Conservation (phyloP, 805 yeast species). For the Hemisphaericaspora nanyangensis region DNA sequence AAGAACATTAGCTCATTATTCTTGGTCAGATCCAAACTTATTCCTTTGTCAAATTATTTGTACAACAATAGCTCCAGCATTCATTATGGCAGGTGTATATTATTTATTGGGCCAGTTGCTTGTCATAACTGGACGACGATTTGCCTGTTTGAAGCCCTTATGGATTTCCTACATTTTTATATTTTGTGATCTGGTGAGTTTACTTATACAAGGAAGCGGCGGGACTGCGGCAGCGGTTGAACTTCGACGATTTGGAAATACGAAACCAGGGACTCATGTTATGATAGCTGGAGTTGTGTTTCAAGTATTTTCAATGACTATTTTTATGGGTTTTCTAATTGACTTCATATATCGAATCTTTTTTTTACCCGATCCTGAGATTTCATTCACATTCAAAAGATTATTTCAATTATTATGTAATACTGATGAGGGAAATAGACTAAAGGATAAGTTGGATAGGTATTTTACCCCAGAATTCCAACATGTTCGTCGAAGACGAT, state of each 20-base stretch:
- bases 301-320: conserved; percentile 67
- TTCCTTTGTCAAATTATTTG: conserved; percentile 64
- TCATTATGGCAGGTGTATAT: conserved; percentile 81
- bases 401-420: conserved; percentile 19
- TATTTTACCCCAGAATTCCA: conserved; percentile 32
- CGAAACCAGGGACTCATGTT: conserved; percentile 52
- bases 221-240: conserved; percentile 67
- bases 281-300: conserved; percentile 78
- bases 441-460: conserved; percentile 18
- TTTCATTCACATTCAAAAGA: conserved; percentile 21
- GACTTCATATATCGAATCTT: conserved; percentile 43
- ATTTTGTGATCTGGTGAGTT: conserved; percentile 58
- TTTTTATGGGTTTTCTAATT: conserved; percentile 51
- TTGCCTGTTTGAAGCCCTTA: conserved; percentile 52
- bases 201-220: conserved; percentile 69
- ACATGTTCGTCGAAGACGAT: conserved; percentile 27
- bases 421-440: conserved; percentile 14
- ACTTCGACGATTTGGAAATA: conserved; percentile 21
- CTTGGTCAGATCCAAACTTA: conserved; percentile 27
- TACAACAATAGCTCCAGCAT: conserved; percentile 77
- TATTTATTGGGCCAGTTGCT: conserved; percentile 64
- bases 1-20: conserved; percentile 44
- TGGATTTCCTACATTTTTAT: conserved; percentile 64
- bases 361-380: conserved; percentile 20
- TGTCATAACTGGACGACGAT: conserved; percentile 53